Conservation (phyloP, 257 asterid species). For the Solanum gandarillasii region DNA sequence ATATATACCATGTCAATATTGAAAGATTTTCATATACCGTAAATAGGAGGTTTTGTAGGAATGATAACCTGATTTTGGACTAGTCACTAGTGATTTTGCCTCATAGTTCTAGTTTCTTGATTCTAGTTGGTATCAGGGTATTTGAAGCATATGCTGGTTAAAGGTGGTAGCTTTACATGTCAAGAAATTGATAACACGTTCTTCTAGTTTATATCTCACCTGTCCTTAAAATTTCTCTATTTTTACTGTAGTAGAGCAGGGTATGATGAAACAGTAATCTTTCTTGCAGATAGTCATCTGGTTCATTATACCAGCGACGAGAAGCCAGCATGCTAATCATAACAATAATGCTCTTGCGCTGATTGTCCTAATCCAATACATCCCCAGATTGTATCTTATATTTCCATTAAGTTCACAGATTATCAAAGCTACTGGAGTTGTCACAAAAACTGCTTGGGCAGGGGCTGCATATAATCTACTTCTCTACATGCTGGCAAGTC, state of each 20-base stretch:
- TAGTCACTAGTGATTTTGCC: background rate
- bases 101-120: background rate
- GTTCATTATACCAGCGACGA: constrained; percentile 84
- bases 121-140: background rate
- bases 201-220: background rate
- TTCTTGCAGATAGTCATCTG: constrained; percentile 68
- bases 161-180: background rate
- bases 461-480: constrained; percentile 96
- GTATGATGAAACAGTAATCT: background rate
- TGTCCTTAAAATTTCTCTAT: background rate
- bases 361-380: constrained; percentile 76
- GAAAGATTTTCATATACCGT: background rate
- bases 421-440: constrained; percentile 91
- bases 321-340: constrained; percentile 50
- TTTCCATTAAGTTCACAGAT: constrained; percentile 93
- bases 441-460: constrained; percentile 99
- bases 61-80: background rate
- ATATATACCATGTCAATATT: background rate
- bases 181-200: background rate
- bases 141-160: background rate
- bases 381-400: constrained; percentile 91
- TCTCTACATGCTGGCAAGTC: constrained; percentile 94
- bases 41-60: background rate
- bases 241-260: background rate
- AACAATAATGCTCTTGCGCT: constrained; percentile 91